Evolutionary conservation across 169 alveolate genomes (phyloP).

Genomic region (Plasmodium gaboni): DNA sequence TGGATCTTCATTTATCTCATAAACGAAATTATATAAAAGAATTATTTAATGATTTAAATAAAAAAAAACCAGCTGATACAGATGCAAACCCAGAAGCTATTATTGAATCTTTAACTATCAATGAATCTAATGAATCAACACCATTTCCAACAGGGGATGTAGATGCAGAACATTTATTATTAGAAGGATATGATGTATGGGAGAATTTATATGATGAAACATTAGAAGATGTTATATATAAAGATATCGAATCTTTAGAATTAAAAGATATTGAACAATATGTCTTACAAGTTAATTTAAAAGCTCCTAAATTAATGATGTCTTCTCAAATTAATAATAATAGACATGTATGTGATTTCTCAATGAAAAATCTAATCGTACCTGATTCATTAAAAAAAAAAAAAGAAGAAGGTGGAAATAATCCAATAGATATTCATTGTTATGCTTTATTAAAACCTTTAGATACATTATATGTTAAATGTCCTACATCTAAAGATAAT

Average conservation of each 20-base stretch:
- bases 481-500: constrained; percentile 40
- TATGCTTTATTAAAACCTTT: constrained; percentile 23
- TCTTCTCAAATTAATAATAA: constrained; percentile 6
- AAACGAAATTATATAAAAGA: neutral
- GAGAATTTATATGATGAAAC: neutral
- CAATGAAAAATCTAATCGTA: constrained; percentile 12
- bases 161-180: neutral
- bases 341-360: constrained; percentile 37
- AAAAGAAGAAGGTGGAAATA: neutral
- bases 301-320: constrained; percentile 30
- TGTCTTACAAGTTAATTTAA: constrained; percentile 20
- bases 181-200: constrained; percentile 13
- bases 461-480: constrained; percentile 57
- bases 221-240: constrained; percentile 18
- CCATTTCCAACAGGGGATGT: neutral
- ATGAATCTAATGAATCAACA: neutral
- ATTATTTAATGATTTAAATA: constrained; percentile 13
- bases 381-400: constrained; percentile 19
- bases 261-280: neutral
- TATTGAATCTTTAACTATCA: neutral
- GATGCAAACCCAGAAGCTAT: constrained; percentile 34
- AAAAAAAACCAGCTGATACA: constrained; percentile 3
- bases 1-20: constrained; percentile 7
- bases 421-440: constrained; percentile 18
- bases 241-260: constrained; percentile 20